phyloP scores from a whole-genome alignment of 164 flowering plant genomes.

The Umbellularia californica region DNA sequence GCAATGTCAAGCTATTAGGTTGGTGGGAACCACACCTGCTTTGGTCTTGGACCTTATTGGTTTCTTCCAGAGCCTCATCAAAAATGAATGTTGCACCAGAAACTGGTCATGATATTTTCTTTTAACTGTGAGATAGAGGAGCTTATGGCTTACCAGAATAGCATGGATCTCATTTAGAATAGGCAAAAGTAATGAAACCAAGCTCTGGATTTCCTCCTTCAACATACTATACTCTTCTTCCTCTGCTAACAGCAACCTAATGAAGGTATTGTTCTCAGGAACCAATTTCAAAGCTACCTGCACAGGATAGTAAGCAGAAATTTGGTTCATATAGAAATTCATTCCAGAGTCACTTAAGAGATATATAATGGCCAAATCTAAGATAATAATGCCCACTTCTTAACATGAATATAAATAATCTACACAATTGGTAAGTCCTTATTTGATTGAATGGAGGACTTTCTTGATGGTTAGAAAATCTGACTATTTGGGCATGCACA shows the following conservation, averaged over 20 bases:
- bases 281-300: constrained; percentile 79
- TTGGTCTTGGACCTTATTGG: too few species aligned
- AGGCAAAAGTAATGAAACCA: constrained; percentile 48
- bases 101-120: too few species aligned
- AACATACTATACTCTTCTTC: constrained; percentile 42
- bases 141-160: constrained; percentile 37
- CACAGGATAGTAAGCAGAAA: background rate
- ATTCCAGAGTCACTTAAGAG: background rate
- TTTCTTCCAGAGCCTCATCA: too few species aligned
- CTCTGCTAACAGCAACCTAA: constrained; percentile 39
- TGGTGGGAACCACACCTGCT: too few species aligned
- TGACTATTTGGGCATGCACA: too few species aligned
- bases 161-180: constrained; percentile 48
- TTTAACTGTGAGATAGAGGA: background rate
- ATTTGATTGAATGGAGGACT: background rate
- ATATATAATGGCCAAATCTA: background rate
- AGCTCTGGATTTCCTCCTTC: constrained; percentile 44
- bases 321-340: background rate
- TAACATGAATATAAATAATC: background rate
- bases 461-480: too few species aligned
- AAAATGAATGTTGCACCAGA: too few species aligned
- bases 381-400: background rate
- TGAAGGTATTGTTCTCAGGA: constrained; percentile 57
- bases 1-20: too few species aligned
- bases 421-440: background rate